phyloP scores from a whole-genome alignment of 768 basidiomycete genomes.

The Mycena alexandri region DNA sequence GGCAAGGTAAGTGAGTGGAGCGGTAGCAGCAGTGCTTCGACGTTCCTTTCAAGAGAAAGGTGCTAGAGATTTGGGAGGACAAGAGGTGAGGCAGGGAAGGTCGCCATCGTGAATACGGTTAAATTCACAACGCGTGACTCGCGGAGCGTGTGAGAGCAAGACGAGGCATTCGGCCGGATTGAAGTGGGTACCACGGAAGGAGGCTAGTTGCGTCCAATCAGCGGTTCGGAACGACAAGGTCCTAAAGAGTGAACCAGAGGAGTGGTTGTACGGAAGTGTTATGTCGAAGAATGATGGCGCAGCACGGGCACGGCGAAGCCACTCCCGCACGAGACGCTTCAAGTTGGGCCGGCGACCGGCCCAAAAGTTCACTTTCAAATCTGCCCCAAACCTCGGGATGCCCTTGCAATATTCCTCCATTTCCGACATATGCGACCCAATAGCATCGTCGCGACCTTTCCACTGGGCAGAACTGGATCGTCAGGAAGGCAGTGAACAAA shows the following conservation, averaged over 20 bases:
- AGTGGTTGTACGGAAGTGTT: neutral
- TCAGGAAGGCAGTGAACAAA: conserved; percentile 13
- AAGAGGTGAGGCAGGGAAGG: neutral
- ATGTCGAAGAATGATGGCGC: neutral
- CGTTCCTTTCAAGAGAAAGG: neutral
- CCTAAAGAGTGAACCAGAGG: neutral
- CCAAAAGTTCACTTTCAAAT: neutral
- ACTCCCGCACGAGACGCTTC: neutral
- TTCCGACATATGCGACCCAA: neutral
- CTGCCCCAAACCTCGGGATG: conserved; percentile 1
- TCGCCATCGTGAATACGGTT: neutral
- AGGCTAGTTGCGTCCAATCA: neutral
- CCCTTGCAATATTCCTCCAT: too few relatives aligned
- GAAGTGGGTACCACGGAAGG: conserved; percentile 1
- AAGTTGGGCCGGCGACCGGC: fast-evolving
- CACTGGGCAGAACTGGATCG: neutral
- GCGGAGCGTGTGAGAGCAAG: neutral
- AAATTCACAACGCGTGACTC: conserved; percentile 1
- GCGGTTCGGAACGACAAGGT: neutral
- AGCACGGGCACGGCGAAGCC: conserved; percentile 1
- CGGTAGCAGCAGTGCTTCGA: neutral
- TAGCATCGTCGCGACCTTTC: conserved; percentile 9
- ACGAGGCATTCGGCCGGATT: neutral
- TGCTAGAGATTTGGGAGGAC: neutral
- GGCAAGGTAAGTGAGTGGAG: conserved; percentile 8